These are phyloP conservation scores for Hypoxylon intermedium DNA, from an alignment of 495 filamentous ascomycete genomes.

Conservation along the genomic window DNA sequence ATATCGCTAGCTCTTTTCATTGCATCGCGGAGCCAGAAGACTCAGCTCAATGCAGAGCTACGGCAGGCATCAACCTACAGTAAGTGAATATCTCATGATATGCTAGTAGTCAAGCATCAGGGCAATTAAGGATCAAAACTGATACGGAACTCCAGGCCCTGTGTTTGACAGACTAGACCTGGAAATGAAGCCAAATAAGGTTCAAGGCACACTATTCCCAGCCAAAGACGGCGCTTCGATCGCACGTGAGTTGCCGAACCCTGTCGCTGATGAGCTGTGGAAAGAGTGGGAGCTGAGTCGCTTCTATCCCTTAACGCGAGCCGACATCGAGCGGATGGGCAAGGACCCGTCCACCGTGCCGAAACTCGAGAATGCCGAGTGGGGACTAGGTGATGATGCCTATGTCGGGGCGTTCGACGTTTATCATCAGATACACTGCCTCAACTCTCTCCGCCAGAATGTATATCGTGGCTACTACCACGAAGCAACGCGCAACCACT, in stretches of 20 bases:
- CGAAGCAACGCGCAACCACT: constrained; percentile 23
- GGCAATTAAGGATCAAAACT: background rate
- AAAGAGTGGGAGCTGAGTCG: constrained; percentile 42
- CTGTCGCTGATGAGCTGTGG: constrained; percentile 43
- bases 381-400: constrained; percentile 46
- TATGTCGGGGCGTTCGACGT: constrained; percentile 47
- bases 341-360: constrained; percentile 47
- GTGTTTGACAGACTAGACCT: constrained; percentile 32
- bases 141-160: constrained; percentile 17
- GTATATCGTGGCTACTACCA: constrained; percentile 46
- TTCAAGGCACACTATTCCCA: constrained; percentile 37
- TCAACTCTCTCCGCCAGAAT: constrained; percentile 44
- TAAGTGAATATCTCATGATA: background rate
- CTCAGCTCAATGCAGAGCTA: constrained; percentile 16
- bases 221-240: constrained; percentile 32
- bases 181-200: constrained; percentile 19
- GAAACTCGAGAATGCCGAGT: constrained; percentile 43
- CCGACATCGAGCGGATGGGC: constrained; percentile 43
- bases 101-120: background rate
- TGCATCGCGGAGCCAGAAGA: background rate
- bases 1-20: constrained; percentile 24
- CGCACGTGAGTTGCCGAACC: constrained; percentile 40
- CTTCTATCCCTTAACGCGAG: constrained; percentile 38
- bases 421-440: constrained; percentile 48
- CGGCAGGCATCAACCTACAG: constrained; percentile 30